Evolutionary conservation across 1,284 basidiomycete species (phyloP).

Genomic region (Cystobasidium sp.): DNA sequence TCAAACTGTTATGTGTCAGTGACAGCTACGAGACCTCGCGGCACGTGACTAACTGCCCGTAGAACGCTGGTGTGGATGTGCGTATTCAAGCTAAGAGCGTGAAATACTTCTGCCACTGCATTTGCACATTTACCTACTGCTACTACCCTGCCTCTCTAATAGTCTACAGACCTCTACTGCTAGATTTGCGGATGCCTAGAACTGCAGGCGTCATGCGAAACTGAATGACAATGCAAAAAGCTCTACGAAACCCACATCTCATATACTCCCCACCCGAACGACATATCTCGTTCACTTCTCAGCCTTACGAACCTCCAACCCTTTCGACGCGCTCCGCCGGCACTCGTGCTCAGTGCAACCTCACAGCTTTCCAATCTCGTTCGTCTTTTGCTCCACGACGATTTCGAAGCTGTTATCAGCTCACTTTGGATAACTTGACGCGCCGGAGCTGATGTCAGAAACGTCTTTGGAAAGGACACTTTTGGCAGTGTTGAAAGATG

Average conservation of each 20-base stretch:
- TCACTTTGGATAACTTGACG: neutral
- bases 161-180: no score
- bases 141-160: no score
- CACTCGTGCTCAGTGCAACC: constrained; percentile 25
- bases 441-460: constrained; percentile 36
- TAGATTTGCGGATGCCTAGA: no score
- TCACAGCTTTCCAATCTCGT: constrained; percentile 33
- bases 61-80: no score
- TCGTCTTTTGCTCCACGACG: constrained; percentile 17
- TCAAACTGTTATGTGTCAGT: no score
- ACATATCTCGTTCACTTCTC: neutral
- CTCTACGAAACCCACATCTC: constrained; percentile 43
- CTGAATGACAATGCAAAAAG: neutral
- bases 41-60: no score
- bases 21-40: no score
- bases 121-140: no score
- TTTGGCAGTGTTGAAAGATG: constrained; percentile 42
- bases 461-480: constrained; percentile 45
- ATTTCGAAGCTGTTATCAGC: neutral
- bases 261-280: constrained; percentile 49
- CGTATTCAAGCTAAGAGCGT: no score
- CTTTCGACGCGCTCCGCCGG: constrained; percentile 9
- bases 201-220: neutral
- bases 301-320: constrained; percentile 48
- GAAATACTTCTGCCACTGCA: no score